Evolutionary conservation across 1,284 basidiomycete species (phyloP).

Genomic region (Bjerkandera adusta): DNA sequence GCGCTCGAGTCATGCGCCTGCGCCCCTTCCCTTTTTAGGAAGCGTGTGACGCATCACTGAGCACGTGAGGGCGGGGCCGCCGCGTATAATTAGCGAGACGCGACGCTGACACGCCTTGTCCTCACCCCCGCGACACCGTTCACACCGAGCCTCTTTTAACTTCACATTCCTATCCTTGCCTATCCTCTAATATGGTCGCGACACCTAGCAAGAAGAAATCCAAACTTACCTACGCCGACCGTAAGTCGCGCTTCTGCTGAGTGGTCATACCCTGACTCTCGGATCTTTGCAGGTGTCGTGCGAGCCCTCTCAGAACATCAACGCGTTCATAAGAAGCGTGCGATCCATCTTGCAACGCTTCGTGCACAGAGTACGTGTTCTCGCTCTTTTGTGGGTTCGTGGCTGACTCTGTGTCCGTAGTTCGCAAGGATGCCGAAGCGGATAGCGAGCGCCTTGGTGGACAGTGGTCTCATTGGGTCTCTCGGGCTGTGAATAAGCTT

Average conservation of each 20-base stretch:
- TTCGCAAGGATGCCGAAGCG: slow-evolving; percentile 45
- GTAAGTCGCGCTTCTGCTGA: slow-evolving; percentile 29
- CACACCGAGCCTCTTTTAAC: background rate
- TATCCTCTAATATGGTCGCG: slow-evolving; percentile 19
- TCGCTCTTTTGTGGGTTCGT: background rate
- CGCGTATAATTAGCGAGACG: slow-evolving; percentile 9
- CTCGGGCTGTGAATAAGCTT: slow-evolving; percentile 45
- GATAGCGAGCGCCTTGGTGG: slow-evolving; percentile 47
- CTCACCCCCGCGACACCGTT: background rate
- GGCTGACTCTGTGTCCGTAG: slow-evolving; percentile 24
- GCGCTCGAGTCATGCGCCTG: background rate
- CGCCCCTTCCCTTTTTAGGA: slow-evolving; percentile 1
- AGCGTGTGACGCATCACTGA: background rate
- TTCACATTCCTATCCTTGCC: background rate
- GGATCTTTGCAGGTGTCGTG: slow-evolving; percentile 37
- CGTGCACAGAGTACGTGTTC: slow-evolving; percentile 39
- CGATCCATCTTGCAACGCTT: slow-evolving; percentile 45
- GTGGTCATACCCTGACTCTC: background rate
- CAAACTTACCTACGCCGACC: slow-evolving; percentile 44
- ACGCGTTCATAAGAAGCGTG: slow-evolving; percentile 40
- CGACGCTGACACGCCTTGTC: slow-evolving; percentile 4
- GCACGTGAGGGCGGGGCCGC: slow-evolving; percentile 3
- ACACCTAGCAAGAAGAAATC: slow-evolving; percentile 31
- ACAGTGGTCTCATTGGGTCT: slow-evolving; percentile 47
- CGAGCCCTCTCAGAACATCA: slow-evolving; percentile 43